Evolutionary conservation across 1,284 basidiomycete species (phyloP), one percentile per base, ranked within the genome.

Genomic region (Stygiomarasmius scandens): DNA sequence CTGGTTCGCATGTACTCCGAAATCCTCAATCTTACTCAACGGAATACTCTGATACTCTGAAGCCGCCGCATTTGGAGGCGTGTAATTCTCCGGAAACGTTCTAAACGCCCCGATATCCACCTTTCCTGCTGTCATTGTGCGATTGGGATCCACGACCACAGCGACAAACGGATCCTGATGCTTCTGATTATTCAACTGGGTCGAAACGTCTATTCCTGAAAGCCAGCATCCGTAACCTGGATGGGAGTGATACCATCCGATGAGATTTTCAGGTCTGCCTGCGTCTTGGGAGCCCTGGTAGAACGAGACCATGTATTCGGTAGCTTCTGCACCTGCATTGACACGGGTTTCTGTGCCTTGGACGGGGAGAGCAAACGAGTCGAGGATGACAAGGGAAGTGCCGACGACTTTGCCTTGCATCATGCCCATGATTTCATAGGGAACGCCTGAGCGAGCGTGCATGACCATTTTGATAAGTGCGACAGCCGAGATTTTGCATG

Each of bases 171-270:
- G 96, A 73, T 99, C 96, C 70, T 93, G 91, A 76, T 87, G 96
- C 67, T 87, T 89, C 71, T 99, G 96, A 71, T 98, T 96, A 66
- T 89, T 95, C 76, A 92, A 83, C 71, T 99, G 96, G 0, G 96
- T 99, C 72, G 90, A 91, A 55, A 98, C 95, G 66, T 98, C 95
- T 74, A 98, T 97, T 27, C 95, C 95, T 9, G 94, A 96, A 11
- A 98, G 78, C 95, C 95, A 98, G 74, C 95, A 98, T 25, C 95
- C 95, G 69, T 98, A 98, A 12, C 95, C 95, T 2, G 96, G 95
- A 76, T 98, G 95, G 47, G 95, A 97, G 71, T 99, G 96, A 71
- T 99, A 99, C 96, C 96, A 99, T n/a, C 96, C 96, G 58, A 98
- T 90, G 3, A 90, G 88, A 66, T 97, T 88, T 71, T 98, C 96